Evolutionary conservation across 2,329 filamentous ascomycete species (phyloP).

Genomic region (Leptoxyphium fumago): DNA sequence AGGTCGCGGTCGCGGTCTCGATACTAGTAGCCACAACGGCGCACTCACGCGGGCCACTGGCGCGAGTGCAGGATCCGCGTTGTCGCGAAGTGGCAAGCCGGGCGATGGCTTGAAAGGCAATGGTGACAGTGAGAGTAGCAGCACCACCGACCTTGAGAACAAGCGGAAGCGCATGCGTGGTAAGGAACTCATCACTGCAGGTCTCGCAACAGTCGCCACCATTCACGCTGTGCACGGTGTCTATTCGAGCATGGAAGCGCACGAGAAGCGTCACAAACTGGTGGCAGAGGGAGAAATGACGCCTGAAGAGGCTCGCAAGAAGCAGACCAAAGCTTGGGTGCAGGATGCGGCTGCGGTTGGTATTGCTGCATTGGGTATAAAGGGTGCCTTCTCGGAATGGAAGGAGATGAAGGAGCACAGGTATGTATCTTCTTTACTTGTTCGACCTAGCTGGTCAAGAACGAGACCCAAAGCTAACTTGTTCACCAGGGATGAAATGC

Average conservation of each 20-base stretch:
- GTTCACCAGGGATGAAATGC: slow-evolving; percentile 23
- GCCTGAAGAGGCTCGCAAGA: slow-evolving; percentile 45
- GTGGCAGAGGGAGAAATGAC: slow-evolving; percentile 50
- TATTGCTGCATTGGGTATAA: slow-evolving; percentile 53
- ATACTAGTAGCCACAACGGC: slow-evolving; percentile 28
- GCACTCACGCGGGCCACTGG: slow-evolving; percentile 24
- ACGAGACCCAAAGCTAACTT: not conserved
- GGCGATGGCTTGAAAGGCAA: not conserved
- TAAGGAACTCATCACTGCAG: slow-evolving; percentile 51
- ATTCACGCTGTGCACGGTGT: slow-evolving; percentile 54
- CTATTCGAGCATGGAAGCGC: slow-evolving; percentile 48
- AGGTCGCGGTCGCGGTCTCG: slow-evolving; percentile 15
- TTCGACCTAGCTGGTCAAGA: not conserved
- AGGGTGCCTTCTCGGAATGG: slow-evolving; percentile 51
- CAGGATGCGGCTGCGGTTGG: slow-evolving; percentile 52
- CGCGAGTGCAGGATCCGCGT: slow-evolving; percentile 23
- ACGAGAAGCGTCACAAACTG: slow-evolving; percentile 43
- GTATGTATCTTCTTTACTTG: slow-evolving; percentile 23
- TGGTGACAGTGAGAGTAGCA: slow-evolving; percentile 19
- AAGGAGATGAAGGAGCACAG: slow-evolving; percentile 51
- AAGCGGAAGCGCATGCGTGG: slow-evolving; percentile 49
- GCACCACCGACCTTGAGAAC: slow-evolving; percentile 42
- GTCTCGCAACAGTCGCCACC: slow-evolving; percentile 52
- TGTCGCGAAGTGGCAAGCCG: slow-evolving; percentile 4
- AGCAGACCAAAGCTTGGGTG: slow-evolving; percentile 47